A percentile compares a stretch with the other conserved stretches of the same genome.
Evolutionary conservation across 305 asterid genomes (phyloP).

Genomic region (Petunia hybrid): DNA sequence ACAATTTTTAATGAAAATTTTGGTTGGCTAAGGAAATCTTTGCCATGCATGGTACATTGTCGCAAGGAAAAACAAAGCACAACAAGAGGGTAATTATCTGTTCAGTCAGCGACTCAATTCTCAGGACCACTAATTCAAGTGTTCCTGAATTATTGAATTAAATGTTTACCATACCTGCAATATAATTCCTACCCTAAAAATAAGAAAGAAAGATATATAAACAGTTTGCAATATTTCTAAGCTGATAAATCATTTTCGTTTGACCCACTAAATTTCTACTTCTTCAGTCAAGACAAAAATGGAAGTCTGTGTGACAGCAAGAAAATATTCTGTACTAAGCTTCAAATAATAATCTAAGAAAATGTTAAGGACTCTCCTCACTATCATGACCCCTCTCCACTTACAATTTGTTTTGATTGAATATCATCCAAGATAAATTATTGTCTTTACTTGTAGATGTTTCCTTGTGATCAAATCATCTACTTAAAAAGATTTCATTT

Average conservation of each 20-base stretch:
- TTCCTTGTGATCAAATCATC: background rate
- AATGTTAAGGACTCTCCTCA: background rate
- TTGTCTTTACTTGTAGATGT: background rate
- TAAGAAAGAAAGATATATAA: background rate
- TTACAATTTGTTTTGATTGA: conserved; percentile 9
- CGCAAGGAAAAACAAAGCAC: background rate
- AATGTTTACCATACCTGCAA: background rate
- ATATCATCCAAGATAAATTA: conserved; percentile 7
- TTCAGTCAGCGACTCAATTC: background rate
- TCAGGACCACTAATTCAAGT: conserved; percentile 21
- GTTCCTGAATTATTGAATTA: conserved; percentile 17
- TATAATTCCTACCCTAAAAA: background rate
- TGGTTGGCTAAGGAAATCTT: conserved; percentile 4
- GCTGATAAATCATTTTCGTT: conserved; percentile 18
- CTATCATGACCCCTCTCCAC: background rate
- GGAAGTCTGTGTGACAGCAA: background rate
- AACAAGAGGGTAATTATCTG: background rate
- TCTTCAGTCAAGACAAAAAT: conserved; percentile 17
- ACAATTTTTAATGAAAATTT: no score
- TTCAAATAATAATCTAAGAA: no score
- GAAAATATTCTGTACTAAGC: conserved; percentile 13
- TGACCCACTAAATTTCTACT: conserved; percentile 25
- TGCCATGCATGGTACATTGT: background rate
- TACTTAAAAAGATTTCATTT: background rate
- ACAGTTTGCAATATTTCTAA: background rate